Evolutionary conservation across 2,329 filamentous ascomycete genomes (phyloP), one percentile per base, ranked within the genome.

Genomic region (Pseudogymnoascus sp.): DNA sequence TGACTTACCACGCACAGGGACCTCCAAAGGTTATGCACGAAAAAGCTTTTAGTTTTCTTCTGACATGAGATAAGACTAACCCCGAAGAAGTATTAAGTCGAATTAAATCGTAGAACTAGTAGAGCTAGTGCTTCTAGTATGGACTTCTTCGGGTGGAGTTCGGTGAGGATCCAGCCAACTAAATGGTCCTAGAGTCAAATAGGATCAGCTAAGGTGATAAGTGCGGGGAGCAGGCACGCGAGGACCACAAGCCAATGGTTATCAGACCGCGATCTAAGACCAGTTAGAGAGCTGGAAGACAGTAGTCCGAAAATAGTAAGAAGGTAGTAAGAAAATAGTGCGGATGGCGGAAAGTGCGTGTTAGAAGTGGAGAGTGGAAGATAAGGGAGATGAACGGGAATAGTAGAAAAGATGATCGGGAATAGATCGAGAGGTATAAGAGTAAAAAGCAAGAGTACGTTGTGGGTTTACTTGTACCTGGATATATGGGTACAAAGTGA

Each of bases 1-100:
- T 57, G 29, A 57, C 51, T 57, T 57, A 57, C 51, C 51, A 57
- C 51, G 14, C 14, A 54, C 26, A 54, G 8, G 23, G 51, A 7
- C 51, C 51, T 57, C 4, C n/a, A 57, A 57, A 57, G 26, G 51
- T 57, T 57, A 34, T 57, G 51, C 51, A 57, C 51, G 51, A 34
- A 57, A 57, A 57, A 57, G 51, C 51, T 57, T 57, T 57, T 57
- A 57, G 51, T 34, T 57, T 34, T 31, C 29, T 57, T 57, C 29
- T 57, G 51, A 57, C 51, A 57, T 34, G 51, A 57, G 51, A 57
- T 57, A 34, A 57, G 51, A 34, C 51, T 34, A 57, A 12, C 5
- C 29, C 51, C 18, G 51, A 57, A 57, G 29, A 18, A 29, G 51
- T 18, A 57, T 34, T 21, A 18, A 34, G 51, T 57, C 16, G 26